These are phyloP conservation scores for Sanguinoderma infundibulare DNA, from an alignment of 1,284 basidiomycete species.

Conservation along the genomic window DNA sequence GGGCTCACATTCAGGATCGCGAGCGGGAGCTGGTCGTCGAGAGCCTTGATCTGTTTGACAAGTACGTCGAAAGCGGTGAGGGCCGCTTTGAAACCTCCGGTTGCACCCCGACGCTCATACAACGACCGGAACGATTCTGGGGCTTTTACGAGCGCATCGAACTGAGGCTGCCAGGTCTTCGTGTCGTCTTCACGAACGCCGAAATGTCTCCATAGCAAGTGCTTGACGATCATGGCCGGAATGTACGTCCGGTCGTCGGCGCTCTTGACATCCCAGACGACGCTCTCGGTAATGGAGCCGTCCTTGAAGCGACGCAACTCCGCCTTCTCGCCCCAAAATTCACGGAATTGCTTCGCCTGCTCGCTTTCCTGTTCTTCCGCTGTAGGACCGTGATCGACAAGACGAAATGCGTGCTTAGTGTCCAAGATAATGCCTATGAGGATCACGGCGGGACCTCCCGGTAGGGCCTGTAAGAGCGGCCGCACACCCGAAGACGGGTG, in stretches of 20 bases:
- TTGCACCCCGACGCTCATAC: conserved; percentile 50
- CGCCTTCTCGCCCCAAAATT: conserved; percentile 91
- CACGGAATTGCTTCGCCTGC: conserved; percentile 69
- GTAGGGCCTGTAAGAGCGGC: conserved; percentile 55
- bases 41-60: conserved; percentile 76
- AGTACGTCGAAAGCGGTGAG: conserved; percentile 83
- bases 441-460: conserved; percentile 48
- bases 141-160: conserved; percentile 71
- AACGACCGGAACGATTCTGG: conserved; percentile 60
- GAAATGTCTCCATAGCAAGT: conserved; percentile 82
- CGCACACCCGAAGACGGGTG: conserved; percentile 51
- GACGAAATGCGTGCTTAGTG: conserved; percentile 71
- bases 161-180: conserved; percentile 61
- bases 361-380: conserved; percentile 63
- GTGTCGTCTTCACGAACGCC: conserved; percentile 58
- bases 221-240: conserved; percentile 74
- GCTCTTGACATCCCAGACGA: conserved; percentile 87
- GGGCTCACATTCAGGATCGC: conserved; percentile 81
- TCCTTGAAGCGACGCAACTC: conserved; percentile 98
- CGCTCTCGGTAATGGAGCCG: conserved; percentile 90
- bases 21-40: conserved; percentile 85
- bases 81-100: conserved; percentile 78
- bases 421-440: conserved; percentile 81
- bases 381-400: conserved; percentile 89
- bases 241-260: conserved; percentile 82